A percentile compares a stretch with the other conserved stretches of the same genome.
These are phyloP conservation scores for Tetrapisispora taiwanensis DNA, from an alignment of 805 yeast genomes.

Conservation along the genomic window DNA sequence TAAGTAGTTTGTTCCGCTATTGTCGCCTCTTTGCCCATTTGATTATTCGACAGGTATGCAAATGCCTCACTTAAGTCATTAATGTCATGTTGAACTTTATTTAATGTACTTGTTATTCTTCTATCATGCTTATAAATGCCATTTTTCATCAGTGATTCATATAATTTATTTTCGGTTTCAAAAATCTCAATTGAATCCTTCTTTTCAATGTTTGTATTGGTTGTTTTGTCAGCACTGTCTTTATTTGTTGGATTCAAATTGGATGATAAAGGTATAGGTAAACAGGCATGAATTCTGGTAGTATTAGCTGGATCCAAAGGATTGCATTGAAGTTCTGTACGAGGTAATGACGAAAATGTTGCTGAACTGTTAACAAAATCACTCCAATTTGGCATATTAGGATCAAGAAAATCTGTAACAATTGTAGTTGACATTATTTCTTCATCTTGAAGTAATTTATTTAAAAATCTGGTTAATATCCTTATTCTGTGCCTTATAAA, in stretches of 20 bases:
- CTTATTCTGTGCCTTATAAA: constrained; percentile 29
- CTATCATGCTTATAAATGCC: constrained; percentile 24
- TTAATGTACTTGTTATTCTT: constrained; percentile 20
- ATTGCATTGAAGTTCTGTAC: constrained; percentile 26
- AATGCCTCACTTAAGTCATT: constrained; percentile 21
- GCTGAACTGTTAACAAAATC: constrained; percentile 28
- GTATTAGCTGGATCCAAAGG: constrained; percentile 30
- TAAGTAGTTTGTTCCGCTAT: constrained; percentile 21
- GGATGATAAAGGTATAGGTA: constrained; percentile 25
- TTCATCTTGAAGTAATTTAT: constrained; percentile 19
- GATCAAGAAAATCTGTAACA: constrained; percentile 26
- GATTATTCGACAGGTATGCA: constrained; percentile 18
- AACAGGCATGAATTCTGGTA: constrained; percentile 24
- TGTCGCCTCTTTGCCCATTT: constrained; percentile 16
- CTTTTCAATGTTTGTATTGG: background rate
- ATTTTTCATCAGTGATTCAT: constrained; percentile 18
- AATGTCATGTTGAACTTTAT: constrained; percentile 17
- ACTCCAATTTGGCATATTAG: constrained; percentile 26
- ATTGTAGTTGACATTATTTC: constrained; percentile 26
- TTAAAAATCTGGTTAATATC: constrained; percentile 26
- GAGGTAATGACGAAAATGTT: constrained; percentile 26
- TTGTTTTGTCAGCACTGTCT: background rate
- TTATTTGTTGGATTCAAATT: background rate
- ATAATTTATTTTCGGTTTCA: constrained; percentile 24
- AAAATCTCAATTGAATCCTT: constrained; percentile 19